These are phyloP conservation scores for Incumbomyces delicatus DNA, from an alignment of 2,329 filamentous ascomycete genomes.

Conservation along the genomic window DNA sequence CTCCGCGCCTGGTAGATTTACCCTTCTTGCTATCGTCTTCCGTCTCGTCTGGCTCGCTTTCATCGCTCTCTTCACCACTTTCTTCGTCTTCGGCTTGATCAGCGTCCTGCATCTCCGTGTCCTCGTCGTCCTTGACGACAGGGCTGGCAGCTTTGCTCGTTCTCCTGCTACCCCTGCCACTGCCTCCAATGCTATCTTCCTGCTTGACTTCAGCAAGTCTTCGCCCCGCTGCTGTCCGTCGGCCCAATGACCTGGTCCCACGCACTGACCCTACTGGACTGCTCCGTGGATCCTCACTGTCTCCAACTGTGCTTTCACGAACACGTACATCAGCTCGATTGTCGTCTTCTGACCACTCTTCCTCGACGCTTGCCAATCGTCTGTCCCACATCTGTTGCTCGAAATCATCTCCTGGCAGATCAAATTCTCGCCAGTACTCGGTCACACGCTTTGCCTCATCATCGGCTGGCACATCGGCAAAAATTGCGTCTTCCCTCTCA, in stretches of 20 bases:
- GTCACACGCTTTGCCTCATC: constrained; percentile 27
- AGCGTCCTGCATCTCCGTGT: constrained; percentile 21
- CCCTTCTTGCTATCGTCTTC: constrained; percentile 23
- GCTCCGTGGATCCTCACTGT: constrained; percentile 36
- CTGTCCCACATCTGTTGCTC: constrained; percentile 40
- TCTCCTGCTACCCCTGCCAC: constrained; percentile 18
- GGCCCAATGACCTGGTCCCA: constrained; percentile 23
- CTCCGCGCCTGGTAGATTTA: constrained; percentile 22
- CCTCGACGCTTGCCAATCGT: constrained; percentile 29
- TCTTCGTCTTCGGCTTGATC: constrained; percentile 30
- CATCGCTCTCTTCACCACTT: constrained; percentile 26
- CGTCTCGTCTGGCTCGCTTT: constrained; percentile 29
- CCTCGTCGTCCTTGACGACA: constrained; percentile 26
- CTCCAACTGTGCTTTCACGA: constrained; percentile 36
- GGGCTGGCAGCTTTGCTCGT: constrained; percentile 22
- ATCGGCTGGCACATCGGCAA: constrained; percentile 45
- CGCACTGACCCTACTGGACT: constrained; percentile 14
- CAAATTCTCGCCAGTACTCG: constrained; percentile 57
- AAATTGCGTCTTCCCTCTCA: constrained; percentile 60
- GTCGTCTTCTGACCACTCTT: constrained; percentile 8
- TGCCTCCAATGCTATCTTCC: constrained; percentile 28
- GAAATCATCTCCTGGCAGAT: constrained; percentile 46
- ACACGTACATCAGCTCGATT: constrained; percentile 13
- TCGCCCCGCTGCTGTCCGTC: neutral
- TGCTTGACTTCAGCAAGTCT: constrained; percentile 30